These are phyloP conservation scores for Plasmopara muralis DNA, from an alignment of 352 stramenopile species.

Conservation along the genomic window DNA sequence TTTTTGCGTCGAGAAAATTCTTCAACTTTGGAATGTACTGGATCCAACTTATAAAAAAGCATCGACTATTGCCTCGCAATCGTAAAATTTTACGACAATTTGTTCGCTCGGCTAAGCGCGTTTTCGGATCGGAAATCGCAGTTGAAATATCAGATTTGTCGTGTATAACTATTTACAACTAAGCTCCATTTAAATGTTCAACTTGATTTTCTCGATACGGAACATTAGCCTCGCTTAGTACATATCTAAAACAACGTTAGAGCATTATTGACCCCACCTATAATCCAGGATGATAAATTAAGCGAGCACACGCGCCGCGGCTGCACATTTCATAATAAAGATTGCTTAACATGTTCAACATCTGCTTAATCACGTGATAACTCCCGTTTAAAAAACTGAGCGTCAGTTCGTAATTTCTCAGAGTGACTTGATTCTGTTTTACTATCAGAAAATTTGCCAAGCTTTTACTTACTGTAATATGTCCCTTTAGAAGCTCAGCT, in stretches of 20 bases:
- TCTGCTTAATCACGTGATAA: background rate
- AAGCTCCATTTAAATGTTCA: background rate
- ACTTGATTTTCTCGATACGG: background rate
- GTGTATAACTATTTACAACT: background rate
- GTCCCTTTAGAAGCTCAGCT: background rate
- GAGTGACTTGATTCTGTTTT: background rate
- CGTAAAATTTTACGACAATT: background rate
- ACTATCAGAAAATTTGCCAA: background rate
- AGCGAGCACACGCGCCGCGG: constrained; percentile 6
- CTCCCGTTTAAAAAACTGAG: background rate
- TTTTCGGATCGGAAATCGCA: background rate
- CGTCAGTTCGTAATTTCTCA: background rate
- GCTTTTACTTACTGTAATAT: background rate
- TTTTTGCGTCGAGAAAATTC: background rate
- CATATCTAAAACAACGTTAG: background rate
- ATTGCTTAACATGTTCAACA: constrained; percentile 4
- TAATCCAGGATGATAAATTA: constrained; percentile 6
- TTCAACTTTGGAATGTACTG: background rate
- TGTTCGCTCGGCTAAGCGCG: background rate
- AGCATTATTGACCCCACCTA: background rate
- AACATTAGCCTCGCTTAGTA: background rate
- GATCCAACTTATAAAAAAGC: background rate
- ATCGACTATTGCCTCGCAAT: background rate
- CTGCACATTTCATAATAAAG: constrained; percentile 1
- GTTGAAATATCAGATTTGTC: background rate